Evolutionary conservation across 78 protist species (phyloP).

Genomic region (Pirum gemmata): DNA sequence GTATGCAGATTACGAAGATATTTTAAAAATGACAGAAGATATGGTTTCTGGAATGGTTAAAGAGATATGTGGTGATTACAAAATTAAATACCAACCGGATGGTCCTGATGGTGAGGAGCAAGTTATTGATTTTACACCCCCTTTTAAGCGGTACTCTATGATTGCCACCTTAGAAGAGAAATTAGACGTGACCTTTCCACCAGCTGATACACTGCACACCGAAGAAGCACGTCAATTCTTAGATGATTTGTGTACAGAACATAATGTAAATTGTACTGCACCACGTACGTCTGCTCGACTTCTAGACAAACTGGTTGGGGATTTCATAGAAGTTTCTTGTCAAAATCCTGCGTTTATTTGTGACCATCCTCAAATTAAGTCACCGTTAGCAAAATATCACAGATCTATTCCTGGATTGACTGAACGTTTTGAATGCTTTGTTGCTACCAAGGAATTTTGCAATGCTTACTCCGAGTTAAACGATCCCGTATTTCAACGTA

Average conservation of each 20-base stretch:
- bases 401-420: conserved; percentile 78
- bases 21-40: conserved; percentile 87
- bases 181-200: conserved; percentile 41
- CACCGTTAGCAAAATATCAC: conserved; percentile 98
- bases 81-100: conserved; percentile 65
- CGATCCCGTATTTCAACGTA: conserved; percentile 96
- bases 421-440: conserved; percentile 98
- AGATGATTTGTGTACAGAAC: conserved; percentile 56
- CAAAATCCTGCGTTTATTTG: conserved; percentile 93
- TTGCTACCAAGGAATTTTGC: conserved; percentile 79
- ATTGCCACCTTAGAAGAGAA: conserved; percentile 71
- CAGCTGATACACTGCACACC: conserved; percentile 46
- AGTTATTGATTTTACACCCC: conserved; percentile 94
- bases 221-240: conserved; percentile 63
- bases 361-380: conserved; percentile 96
- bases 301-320: conserved; percentile 83
- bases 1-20: conserved; percentile 98
- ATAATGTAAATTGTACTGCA: conserved; percentile 72
- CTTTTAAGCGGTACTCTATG: conserved; percentile 86
- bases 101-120: conserved; percentile 56
- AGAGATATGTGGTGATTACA: conserved; percentile 52
- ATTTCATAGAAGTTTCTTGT: conserved; percentile 59
- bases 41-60: conserved; percentile 65
- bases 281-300: conserved; percentile 95
- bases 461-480: conserved; percentile 99